Base-by-base conservation (phyloP, 78 protist species). In the Pigoraptor vietnamica region DNA sequence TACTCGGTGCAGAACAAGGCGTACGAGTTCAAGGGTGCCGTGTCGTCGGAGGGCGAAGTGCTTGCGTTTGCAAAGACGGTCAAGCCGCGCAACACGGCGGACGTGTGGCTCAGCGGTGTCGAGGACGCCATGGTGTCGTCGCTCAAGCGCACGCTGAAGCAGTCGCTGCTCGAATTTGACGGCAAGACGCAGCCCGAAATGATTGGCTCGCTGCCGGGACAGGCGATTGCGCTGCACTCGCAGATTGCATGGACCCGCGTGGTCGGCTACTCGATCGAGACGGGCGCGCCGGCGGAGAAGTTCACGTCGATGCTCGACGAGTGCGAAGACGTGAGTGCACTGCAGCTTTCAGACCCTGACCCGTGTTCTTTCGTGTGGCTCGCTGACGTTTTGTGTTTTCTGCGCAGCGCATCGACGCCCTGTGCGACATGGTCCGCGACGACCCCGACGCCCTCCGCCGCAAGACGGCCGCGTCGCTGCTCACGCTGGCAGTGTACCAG, bases 401-500 rank as follows among this genome's bases (percentile, higher is more conserved):
- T 14, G 67, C 67, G 67, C 67, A 48, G 67, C 67, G 67, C 67
- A 48, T 48, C 67, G 67, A 48, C 67, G 6, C 67, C 21, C 86
- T 92, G 36, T 94, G 90, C 36, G 81, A 2, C 79, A 38, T 90
- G 38, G 55, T 67, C 21, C 88, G 89, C 34, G 10, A 29, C 19
- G 29, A 90, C 10, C 88, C 95, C 37, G n/a, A 89, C 56, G 35
- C 32, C 29, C 86, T 96, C 37, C 91, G 91, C 23, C 92, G 97
- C 21, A 67, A 21, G 38, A 25, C 83, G 2, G 9, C 97, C n/a
- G 93, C 91, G 10, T 92, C 98, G 0, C 90, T 98, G n/a, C 95
- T 97, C 81, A 91, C 92, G 24, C 37, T 97, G 9, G 97, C 95
- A 40, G 98, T 98, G 48, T 98, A 98, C 89, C 93, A 92, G 25